These are phyloP conservation scores for Musa beccarii DNA, from an alignment of 176 grass and related monocot species.

Conservation along the genomic window DNA sequence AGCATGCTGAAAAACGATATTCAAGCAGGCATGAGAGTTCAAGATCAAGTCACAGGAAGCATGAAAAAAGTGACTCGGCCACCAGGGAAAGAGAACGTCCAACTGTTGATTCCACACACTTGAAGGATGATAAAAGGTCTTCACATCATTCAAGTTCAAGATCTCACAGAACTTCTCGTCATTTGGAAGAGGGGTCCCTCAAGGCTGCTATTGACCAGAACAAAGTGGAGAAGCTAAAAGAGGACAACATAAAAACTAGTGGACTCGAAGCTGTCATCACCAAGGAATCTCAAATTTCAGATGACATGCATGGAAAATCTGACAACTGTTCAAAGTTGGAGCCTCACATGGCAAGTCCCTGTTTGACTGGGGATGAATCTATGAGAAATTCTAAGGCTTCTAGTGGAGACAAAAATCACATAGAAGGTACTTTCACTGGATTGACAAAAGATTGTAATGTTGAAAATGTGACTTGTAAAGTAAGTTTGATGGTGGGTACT, in stretches of 20 bases:
- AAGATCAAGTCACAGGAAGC: conserved; percentile 14
- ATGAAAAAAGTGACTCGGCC: conserved; percentile 14
- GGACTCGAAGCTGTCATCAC: not conserved
- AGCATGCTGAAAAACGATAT: conserved; percentile 17
- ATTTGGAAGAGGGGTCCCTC: conserved; percentile 24
- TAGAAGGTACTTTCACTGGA: not conserved
- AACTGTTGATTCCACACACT: not conserved
- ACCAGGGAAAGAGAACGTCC: conserved; percentile 2
- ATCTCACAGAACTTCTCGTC: conserved; percentile 51
- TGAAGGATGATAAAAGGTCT: conserved; percentile 14
- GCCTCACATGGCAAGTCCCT: not conserved
- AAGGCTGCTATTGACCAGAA: conserved; percentile 26
- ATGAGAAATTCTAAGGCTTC: not conserved
- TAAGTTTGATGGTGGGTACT: not conserved
- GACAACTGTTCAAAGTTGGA: conserved; percentile 13
- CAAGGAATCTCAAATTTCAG: conserved; percentile 19
- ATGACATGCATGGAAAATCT: conserved; percentile 15
- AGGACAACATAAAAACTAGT: not conserved
- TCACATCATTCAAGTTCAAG: conserved; percentile 36
- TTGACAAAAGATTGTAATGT: not conserved
- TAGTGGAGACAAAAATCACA: not conserved
- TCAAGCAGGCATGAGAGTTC: conserved; percentile 19
- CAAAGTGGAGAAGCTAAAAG: conserved; percentile 31
- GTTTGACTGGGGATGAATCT: conserved; percentile 8
- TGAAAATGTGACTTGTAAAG: not conserved